A percentile compares a stretch with the other conserved stretches of the same genome.
phyloP scores from a whole-genome alignment of 148 eudicot species.

The Linanthus parryae region DNA sequence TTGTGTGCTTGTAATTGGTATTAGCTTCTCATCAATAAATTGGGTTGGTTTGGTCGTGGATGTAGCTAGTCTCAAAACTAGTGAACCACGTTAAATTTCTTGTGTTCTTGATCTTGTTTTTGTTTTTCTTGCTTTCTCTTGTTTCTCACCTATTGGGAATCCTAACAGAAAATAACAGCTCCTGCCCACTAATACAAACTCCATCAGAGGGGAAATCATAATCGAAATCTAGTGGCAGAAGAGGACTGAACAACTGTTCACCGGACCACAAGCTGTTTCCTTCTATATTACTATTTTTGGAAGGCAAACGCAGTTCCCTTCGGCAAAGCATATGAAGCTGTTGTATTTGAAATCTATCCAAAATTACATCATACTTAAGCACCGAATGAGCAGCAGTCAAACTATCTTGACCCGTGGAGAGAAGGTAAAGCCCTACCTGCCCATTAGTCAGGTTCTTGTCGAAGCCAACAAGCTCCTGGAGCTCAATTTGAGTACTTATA shows the following conservation, averaged over 20 bases:
- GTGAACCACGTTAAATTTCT: no score
- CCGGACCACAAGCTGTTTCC: slow-evolving; percentile 80
- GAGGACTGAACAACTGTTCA: slow-evolving; percentile 62
- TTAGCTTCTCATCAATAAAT: no score
- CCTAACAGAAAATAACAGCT: no score
- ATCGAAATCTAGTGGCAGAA: slow-evolving; percentile 65
- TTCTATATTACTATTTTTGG: slow-evolving; percentile 18
- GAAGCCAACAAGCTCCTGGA: slow-evolving; percentile 77
- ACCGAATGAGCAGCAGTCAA: slow-evolving; percentile 74
- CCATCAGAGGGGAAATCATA: no score
- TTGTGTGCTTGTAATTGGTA: no score
- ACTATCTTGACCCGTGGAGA: slow-evolving; percentile 78
- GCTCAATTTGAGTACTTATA: slow-evolving; percentile 62
- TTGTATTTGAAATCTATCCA: slow-evolving; percentile 52
- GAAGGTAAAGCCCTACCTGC: slow-evolving; percentile 66
- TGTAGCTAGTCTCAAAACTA: no score
- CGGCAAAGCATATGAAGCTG: slow-evolving; percentile 72
- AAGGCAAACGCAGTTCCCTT: slow-evolving; percentile 31
- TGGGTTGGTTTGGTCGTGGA: no score
- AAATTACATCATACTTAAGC: slow-evolving; percentile 47
- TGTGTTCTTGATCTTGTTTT: no score
- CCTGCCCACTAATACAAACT: no score
- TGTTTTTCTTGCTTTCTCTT: no score
- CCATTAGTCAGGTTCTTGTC: slow-evolving; percentile 58
- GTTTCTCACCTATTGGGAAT: no score